Evolutionary conservation across 2,329 filamentous ascomycete species (phyloP).

Genomic region (Aspergillus quadricinctus): DNA sequence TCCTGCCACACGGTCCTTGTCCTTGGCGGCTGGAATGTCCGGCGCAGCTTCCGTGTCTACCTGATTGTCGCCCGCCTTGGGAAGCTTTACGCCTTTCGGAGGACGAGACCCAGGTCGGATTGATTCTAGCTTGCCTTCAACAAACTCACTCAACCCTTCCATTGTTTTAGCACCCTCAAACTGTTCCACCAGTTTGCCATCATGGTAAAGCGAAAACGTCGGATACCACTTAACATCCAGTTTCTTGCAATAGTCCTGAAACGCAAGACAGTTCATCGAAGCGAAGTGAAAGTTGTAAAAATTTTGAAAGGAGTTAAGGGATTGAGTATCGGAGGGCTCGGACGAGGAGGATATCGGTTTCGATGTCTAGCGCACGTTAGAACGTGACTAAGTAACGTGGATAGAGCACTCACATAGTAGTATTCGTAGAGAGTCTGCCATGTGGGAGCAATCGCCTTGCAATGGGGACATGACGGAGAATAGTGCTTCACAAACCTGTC

Average conservation of each 20-base stretch:
- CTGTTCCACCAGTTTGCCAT: constrained; percentile 64
- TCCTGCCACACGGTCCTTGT: constrained; percentile 38
- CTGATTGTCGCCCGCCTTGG: constrained; percentile 61
- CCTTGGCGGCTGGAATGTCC: constrained; percentile 37
- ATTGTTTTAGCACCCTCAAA: constrained; percentile 66
- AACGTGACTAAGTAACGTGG: neutral
- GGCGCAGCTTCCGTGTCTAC: constrained; percentile 42
- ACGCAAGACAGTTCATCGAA: constrained; percentile 78
- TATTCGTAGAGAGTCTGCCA: constrained; percentile 94
- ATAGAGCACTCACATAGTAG: constrained; percentile 55
- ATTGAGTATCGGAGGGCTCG: constrained; percentile 47
- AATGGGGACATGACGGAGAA: constrained; percentile 61
- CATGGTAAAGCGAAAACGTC: constrained; percentile 72
- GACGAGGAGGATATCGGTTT: constrained; percentile 58
- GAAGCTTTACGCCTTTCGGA: constrained; percentile 61
- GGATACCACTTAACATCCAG: constrained; percentile 69
- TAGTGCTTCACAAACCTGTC: constrained; percentile 51
- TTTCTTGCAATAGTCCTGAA: constrained; percentile 69
- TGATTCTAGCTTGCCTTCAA: constrained; percentile 73
- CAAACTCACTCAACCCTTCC: constrained; percentile 59
- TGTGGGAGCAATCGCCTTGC: constrained; percentile 71
- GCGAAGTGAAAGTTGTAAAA: constrained; percentile 91
- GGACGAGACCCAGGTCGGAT: constrained; percentile 78
- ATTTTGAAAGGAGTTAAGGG: constrained; percentile 65
- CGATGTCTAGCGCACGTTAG: constrained; percentile 59